A percentile compares a stretch with the other conserved stretches of the same genome.
Evolutionary conservation across 768 basidiomycete genomes (phyloP).

Genomic region (Pleurotus pulmonarius): DNA sequence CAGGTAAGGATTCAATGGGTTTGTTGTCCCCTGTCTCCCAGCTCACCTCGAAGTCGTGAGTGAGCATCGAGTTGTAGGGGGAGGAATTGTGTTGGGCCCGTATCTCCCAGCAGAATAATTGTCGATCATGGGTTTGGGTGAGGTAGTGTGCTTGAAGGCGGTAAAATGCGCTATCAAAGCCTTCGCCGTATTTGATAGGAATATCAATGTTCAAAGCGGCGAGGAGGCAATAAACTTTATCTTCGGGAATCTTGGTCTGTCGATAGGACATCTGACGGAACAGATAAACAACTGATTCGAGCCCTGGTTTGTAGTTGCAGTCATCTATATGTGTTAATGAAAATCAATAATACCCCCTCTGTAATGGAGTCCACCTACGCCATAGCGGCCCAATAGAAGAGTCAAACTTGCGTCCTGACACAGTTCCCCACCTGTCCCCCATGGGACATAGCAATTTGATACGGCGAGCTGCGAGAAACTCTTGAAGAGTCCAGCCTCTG

Average conservation of each 20-base stretch:
- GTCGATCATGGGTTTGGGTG: not conserved
- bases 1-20: too few relatives aligned
- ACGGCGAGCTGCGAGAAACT: not conserved
- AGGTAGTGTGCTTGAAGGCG: not conserved
- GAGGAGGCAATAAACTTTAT: conserved; percentile 1
- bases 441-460: not conserved
- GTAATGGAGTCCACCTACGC: too few relatives aligned
- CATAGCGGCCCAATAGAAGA: too few relatives aligned
- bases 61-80: too few relatives aligned
- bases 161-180: not conserved
- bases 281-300: too few relatives aligned
- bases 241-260: not conserved
- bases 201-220: not conserved
- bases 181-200: not conserved
- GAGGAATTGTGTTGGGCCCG: too few relatives aligned
- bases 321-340: not conserved
- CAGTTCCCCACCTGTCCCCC: not conserved
- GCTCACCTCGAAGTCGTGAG: too few relatives aligned
- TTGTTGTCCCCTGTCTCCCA: too few relatives aligned
- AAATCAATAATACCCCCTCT: not conserved
- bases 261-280: not conserved
- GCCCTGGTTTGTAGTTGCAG: not conserved
- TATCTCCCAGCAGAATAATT: too few relatives aligned
- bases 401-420: too few relatives aligned
- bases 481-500: not conserved